A percentile compares a stretch with the other conserved stretches of the same genome.
Evolutionary conservation across 176 grass and related monocot species (phyloP).

Genomic region (Hyparrhenia diplandra): DNA sequence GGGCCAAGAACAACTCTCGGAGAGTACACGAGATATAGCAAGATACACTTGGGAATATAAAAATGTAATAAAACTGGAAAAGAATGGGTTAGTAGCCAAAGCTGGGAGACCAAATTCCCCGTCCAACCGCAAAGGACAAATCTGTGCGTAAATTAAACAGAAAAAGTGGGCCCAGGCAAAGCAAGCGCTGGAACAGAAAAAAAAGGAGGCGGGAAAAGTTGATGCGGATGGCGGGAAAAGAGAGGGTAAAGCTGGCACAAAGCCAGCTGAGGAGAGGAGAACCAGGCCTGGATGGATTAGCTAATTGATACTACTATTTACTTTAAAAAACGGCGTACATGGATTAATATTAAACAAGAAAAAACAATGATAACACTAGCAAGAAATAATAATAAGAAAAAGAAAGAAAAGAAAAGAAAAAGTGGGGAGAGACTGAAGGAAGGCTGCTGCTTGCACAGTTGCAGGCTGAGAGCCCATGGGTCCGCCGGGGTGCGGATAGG

Average conservation of each 20-base stretch:
- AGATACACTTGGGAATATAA: neutral
- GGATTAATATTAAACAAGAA: neutral
- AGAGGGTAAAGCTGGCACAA: slow-evolving; percentile 47
- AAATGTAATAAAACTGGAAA: neutral
- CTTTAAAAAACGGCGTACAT: slow-evolving; percentile 9
- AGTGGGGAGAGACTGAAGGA: neutral
- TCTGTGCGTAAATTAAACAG: slow-evolving; percentile 31
- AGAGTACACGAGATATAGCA: neutral
- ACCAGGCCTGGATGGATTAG: slow-evolving; percentile 33
- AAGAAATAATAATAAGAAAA: neutral
- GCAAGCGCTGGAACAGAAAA: slow-evolving; percentile 18
- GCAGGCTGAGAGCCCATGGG: neutral
- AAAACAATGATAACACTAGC: slow-evolving; percentile 20
- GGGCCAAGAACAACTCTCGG: neutral
- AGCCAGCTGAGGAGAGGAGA: slow-evolving; percentile 34
- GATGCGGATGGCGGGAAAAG: slow-evolving; percentile 45
- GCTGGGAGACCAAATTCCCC: slow-evolving; percentile 42
- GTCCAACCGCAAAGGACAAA: slow-evolving; percentile 63
- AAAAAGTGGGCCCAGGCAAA: slow-evolving; percentile 31
- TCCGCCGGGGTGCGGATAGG: neutral
- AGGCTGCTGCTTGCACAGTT: neutral
- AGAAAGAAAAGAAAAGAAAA: neutral
- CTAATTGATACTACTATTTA: slow-evolving; percentile 29
- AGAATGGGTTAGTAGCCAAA: slow-evolving; percentile 31
- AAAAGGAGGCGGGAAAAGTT: slow-evolving; percentile 19